A percentile compares a stretch with the other conserved stretches of the same genome.
These are phyloP conservation scores for Alloteropsis semialata DNA, from an alignment of 176 grass and related monocot genomes.

Conservation along the genomic window DNA sequence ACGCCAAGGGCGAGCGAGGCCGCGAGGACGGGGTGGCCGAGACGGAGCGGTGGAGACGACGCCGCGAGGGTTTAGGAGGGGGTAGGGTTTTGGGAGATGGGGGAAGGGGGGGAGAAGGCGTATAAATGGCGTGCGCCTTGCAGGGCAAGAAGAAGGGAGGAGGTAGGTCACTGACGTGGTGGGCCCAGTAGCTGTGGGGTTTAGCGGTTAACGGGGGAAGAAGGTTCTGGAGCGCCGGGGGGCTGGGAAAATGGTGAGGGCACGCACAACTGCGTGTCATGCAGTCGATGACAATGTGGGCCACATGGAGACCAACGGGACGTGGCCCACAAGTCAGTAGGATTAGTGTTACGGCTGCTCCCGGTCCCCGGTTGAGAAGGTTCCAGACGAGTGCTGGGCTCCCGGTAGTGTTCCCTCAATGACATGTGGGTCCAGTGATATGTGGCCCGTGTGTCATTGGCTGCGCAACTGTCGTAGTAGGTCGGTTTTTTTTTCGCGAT, in stretches of 20 bases:
- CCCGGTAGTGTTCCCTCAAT: neutral
- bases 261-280: neutral
- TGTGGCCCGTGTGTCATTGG: neutral
- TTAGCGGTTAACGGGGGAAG: neutral
- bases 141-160: constrained; percentile 23
- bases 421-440: neutral
- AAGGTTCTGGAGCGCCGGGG: constrained; percentile 22
- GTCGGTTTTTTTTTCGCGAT: neutral
- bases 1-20: neutral
- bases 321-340: neutral
- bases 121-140: constrained; percentile 45
- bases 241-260: neutral
- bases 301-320: rapidly evolving
- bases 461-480: neutral
- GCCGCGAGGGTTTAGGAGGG: constrained; percentile 38
- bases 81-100: constrained; percentile 28
- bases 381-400: neutral
- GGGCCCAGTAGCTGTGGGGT: neutral
- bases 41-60: neutral
- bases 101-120: neutral
- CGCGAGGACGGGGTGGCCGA: neutral
- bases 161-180: neutral
- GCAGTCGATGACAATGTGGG: neutral
- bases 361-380: neutral
- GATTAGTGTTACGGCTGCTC: no score